Base-by-base conservation (phyloP, 225 moss, liverwort and hornwort genomes). In the Marchantia paleacea region DNA sequence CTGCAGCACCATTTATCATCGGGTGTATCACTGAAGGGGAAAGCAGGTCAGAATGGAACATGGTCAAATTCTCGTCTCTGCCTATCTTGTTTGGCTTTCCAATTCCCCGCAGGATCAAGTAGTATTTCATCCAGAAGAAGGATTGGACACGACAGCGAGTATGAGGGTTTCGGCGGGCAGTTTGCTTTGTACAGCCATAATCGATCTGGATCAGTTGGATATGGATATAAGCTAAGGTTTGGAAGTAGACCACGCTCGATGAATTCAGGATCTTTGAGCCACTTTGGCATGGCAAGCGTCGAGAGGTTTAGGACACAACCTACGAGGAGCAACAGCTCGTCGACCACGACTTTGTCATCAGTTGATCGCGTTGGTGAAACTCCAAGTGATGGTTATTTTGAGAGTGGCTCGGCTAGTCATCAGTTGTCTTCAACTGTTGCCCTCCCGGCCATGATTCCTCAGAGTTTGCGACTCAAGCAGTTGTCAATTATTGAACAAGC, bases 401-500 rank as follows among this genome's bases (percentile, higher is more conserved):
- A 75, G 6, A 20, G 55, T 20, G 75, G 75, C 75, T 29, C 22
- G 51, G 26, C 67, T 52, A 68, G 78, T 49, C 76, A 80, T 29
- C 82, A 78, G 61, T 83, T 80, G 62, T 50, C 69, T 24, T 79
- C 87, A 28, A 67, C 84, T 8, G 47, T 75, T 68, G 68, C 82
- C 12, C 78, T 82, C 29, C 87, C 87, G 16, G 61, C 80, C 16
- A 72, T 75, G 70, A 14, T 85, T 51, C 78, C 80, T 18, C 79
- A 80, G 26, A 68, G 77, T 19, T 65, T 84, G 70, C 80, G 70
- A 55, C 52, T 75, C 12, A 69, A 50, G 52, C 82, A 82, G 28
- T 30, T 87, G 6, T 87, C 87, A 29, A 20, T 83, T 28, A 73
- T 85, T 28, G 87, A 87, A 51, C 82, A 87, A 48, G 87, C 85